Conservation (phyloP, 148 eudicot species). For the Persicaria maculosa region DNA sequence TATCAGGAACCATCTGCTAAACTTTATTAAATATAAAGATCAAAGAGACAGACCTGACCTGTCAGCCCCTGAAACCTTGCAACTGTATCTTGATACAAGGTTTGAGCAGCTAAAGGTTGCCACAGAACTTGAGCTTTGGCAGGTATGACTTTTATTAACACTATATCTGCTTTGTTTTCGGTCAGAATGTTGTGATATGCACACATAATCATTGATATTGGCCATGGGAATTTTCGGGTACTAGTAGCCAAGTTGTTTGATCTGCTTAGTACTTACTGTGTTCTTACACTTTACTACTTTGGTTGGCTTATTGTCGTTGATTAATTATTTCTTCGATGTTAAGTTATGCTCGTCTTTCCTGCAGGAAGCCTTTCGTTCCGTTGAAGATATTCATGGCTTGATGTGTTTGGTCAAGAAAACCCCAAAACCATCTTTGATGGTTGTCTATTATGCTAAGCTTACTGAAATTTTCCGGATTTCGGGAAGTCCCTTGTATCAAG, state of each 20-base stretch:
- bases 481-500: conserved; percentile 72
- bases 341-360: neutral
- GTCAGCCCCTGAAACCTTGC: conserved; percentile 82
- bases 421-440: conserved; percentile 75
- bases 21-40: conserved; percentile 82
- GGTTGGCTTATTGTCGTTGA: neutral
- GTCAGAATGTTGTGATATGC: neutral
- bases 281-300: too few species aligned
- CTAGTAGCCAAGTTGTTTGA: too few species aligned
- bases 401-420: conserved; percentile 83
- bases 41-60: conserved; percentile 94
- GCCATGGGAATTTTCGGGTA: too few species aligned
- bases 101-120: conserved; percentile 94
- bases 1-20: conserved; percentile 77
- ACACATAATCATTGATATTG: too few species aligned
- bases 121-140: conserved; percentile 95
- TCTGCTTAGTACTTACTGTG: too few species aligned
- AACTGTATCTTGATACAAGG: conserved; percentile 86
- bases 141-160: conserved; percentile 38
- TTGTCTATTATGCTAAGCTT: conserved; percentile 72
- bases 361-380: conserved; percentile 88
- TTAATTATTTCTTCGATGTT: neutral
- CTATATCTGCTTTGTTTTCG: too few species aligned
- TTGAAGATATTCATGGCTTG: conserved; percentile 80
- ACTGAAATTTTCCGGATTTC: conserved; percentile 80